A percentile compares a stretch with the other conserved stretches of the same genome.
phyloP scores from a whole-genome alignment of 345 rosid genomes.

The Brassica napus region Da-Ae NC_063437.1:20874501-20875000 shows the following conservation, averaged over 20 bases:
- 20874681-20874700: background rate
- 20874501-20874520: too few species aligned
- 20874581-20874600: background rate
- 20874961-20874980: background rate
- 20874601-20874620: background rate
- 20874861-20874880: background rate
- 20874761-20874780: background rate
- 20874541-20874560: too few species aligned
- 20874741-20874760: background rate
- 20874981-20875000: too few species aligned
- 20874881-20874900: background rate
- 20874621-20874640: background rate
- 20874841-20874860: background rate
- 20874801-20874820: constrained; percentile 69
- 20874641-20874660: background rate
- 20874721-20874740: constrained; percentile 3
- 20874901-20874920: too few species aligned
- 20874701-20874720: constrained; percentile 1
- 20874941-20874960: background rate
- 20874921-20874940: too few species aligned
- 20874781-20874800: constrained; percentile 65
- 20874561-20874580: too few species aligned
- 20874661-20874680: background rate
- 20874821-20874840: background rate
- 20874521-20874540: too few species aligned